A percentile compares a stretch with the other conserved stretches of the same genome.
Conservation (phyloP, 352 stramenopile species). For the Peronospora tabacina region DNA sequence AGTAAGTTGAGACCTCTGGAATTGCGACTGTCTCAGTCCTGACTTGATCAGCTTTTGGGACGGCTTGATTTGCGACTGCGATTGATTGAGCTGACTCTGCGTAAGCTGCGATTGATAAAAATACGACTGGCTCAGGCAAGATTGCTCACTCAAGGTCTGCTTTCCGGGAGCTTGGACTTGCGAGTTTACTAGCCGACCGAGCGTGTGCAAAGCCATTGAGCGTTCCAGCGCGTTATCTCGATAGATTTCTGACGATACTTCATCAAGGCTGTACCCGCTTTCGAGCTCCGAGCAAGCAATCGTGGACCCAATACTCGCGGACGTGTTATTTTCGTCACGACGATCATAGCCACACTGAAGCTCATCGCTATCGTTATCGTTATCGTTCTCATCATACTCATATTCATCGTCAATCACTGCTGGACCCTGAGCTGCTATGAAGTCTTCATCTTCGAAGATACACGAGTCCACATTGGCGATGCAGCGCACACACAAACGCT, state of each 20-base stretch:
- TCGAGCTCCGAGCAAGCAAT: slow-evolving; percentile 26
- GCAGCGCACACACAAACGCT: slow-evolving; percentile 45
- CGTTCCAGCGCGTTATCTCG: slow-evolving; percentile 19
- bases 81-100: slow-evolving; percentile 13
- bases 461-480: slow-evolving; percentile 50
- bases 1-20: slow-evolving; percentile 1
- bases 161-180: slow-evolving; percentile 2
- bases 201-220: slow-evolving; percentile 23
- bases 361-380: slow-evolving; percentile 17
- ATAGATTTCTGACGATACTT: slow-evolving; percentile 16
- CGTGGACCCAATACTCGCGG: slow-evolving; percentile 18
- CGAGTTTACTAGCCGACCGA: slow-evolving; percentile 24
- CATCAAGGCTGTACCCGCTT: slow-evolving; percentile 17
- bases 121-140: slow-evolving; percentile 21
- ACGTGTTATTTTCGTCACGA: slow-evolving; percentile 21
- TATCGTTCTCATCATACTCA: slow-evolving; percentile 11
- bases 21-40: background rate
- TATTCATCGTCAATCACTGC: slow-evolving; percentile 29
- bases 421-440: slow-evolving; percentile 39
- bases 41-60: background rate
- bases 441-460: slow-evolving; percentile 52
- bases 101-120: slow-evolving; percentile 6
- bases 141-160: slow-evolving; percentile 16
- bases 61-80: slow-evolving; percentile 5
- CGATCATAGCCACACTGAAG: slow-evolving; percentile 16